phyloP scores from a whole-genome alignment of 1,139 yeast species.

The Hyphopichia fennica region DNA sequence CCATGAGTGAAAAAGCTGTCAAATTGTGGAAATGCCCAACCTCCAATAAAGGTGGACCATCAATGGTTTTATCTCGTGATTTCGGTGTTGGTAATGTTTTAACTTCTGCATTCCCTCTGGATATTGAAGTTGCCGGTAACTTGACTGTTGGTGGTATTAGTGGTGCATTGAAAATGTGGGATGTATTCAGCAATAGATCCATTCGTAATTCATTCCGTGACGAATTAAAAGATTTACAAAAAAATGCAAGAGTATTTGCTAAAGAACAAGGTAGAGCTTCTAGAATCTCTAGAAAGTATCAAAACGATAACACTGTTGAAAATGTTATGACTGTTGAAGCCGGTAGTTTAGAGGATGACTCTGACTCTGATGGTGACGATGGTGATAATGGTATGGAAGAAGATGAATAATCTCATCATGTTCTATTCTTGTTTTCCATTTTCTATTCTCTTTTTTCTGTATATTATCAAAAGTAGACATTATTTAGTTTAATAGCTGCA shows the following conservation, averaged over 20 bases:
- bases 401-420: conserved; percentile 6
- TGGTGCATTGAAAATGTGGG: conserved; percentile 90
- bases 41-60: conserved; percentile 56
- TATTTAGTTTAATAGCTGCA: not conserved
- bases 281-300: conserved; percentile 72
- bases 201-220: conserved; percentile 69
- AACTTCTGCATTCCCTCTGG: conserved; percentile 81
- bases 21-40: conserved; percentile 82
- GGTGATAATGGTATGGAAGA: conserved; percentile 23
- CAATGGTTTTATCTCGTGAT: conserved; percentile 89
- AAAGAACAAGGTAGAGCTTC: conserved; percentile 56
- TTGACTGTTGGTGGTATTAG: conserved; percentile 86
- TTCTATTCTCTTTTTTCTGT: not conserved
- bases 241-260: conserved; percentile 59
- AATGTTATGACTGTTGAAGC: conserved; percentile 61
- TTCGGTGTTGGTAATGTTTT: conserved; percentile 94
- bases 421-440: not conserved
- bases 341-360: conserved; percentile 57
- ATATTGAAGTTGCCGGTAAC: conserved; percentile 81
- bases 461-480: too few relatives aligned
- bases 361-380: conserved; percentile 55
- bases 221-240: conserved; percentile 56
- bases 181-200: conserved; percentile 76
- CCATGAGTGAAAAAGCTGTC: conserved; percentile 84
- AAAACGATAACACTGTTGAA: conserved; percentile 48